Conservation (phyloP, 2,329 filamentous ascomycete species). For the Sphaerulina musiva region DNA sequence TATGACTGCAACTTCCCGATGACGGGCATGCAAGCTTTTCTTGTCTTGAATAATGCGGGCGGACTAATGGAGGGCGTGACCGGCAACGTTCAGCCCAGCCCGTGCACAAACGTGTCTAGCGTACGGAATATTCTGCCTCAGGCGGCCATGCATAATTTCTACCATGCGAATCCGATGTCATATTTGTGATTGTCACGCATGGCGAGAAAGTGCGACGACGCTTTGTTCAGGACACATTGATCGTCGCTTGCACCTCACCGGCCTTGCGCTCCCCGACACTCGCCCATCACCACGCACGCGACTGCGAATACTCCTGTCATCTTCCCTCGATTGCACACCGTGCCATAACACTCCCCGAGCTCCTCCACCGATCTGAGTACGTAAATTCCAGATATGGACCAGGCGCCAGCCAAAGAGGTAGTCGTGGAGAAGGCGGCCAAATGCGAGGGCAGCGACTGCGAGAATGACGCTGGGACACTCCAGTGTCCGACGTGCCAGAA, state of each 20-base stretch:
- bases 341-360: not conserved
- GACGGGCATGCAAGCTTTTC: not conserved
- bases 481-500: constrained; percentile 96
- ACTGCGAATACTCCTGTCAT: not conserved
- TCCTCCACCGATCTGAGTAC: not conserved
- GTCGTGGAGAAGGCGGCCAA: constrained; percentile 50
- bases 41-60: constrained; percentile 5
- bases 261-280: not conserved
- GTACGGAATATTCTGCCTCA: not conserved
- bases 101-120: not conserved
- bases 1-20: constrained; percentile 8
- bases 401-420: constrained; percentile 32
- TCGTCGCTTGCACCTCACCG: not conserved
- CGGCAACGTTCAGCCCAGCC: not conserved
- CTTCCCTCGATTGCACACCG: not conserved
- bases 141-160: not conserved
- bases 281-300: not conserved
- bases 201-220: not conserved
- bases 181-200: not conserved
- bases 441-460: constrained; percentile 77
- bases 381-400: constrained; percentile 22
- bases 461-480: constrained; percentile 74
- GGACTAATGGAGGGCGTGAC: constrained; percentile 6
- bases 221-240: not conserved
- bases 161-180: not conserved